Evolutionary conservation across 345 rosid species (phyloP).

Genomic region (Boechera retrofracta): DNA sequence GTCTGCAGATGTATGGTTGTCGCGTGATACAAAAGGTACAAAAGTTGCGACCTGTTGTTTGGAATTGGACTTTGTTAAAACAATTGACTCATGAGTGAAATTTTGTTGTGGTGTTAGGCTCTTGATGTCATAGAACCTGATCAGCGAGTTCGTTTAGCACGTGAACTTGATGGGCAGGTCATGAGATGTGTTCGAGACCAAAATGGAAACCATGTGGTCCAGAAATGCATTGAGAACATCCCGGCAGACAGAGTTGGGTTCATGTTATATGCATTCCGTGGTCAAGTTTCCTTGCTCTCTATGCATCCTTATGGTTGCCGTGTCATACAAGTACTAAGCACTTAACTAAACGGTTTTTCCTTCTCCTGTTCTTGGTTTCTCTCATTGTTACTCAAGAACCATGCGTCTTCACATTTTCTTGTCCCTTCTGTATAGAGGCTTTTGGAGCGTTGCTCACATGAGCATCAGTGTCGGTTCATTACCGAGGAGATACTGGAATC

Average conservation of each 20-base stretch:
- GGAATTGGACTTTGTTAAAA: background rate
- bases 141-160: conserved; percentile 66
- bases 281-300: conserved; percentile 72
- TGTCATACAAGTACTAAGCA: conserved; percentile 66
- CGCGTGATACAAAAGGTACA: conserved; percentile 79
- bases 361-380: conserved; percentile 25
- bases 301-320: conserved; percentile 88
- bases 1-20: conserved; percentile 81
- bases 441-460: conserved; percentile 67
- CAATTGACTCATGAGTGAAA: conserved; percentile 5
- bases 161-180: conserved; percentile 78
- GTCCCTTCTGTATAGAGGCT: conserved; percentile 56
- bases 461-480: conserved; percentile 58
- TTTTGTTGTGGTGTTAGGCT: conserved; percentile 53
- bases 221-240: conserved; percentile 76
- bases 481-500: conserved; percentile 70
- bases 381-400: conserved; percentile 11
- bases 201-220: conserved; percentile 88
- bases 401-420: background rate
- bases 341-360: background rate
- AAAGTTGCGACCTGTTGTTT: conserved; percentile 1
- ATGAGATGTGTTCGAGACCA: conserved; percentile 86
- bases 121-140: conserved; percentile 76
- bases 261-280: conserved; percentile 63
- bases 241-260: conserved; percentile 64